Base-by-base conservation (phyloP, 352 stramenopile genomes). In the Lagenidium giganteum region DNA sequence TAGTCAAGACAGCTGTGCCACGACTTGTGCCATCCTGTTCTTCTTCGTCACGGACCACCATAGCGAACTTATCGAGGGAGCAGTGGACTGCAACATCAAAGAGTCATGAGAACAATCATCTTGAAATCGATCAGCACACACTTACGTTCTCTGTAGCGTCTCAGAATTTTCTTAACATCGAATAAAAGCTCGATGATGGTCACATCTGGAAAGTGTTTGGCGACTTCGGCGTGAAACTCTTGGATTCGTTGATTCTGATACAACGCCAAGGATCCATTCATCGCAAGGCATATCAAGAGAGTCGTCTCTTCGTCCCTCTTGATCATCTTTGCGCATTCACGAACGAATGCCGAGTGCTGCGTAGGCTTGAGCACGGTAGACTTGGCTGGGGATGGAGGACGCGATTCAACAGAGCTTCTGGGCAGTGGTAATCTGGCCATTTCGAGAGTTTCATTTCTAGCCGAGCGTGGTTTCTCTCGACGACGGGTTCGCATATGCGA, bases 311-410 rank as follows among this genome's bases (percentile, higher is more conserved):
- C 52, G 3, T 29, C 23, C 39, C 52, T 48, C 25, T 55, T 51
- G 34, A 55, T 45, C 39, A 61, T 50, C 23, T 32, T 22, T 4
- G 40, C 45, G 17, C 52, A 55, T 13, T 61, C 52, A 21, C 40
- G 52, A 17, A 61, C 52, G 26, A 61, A 61, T 18, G 50, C 52
- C 1, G 52, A 61, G 16, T 43, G 47, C 12, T 4, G 38, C n/a
- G n/a, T n/a, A n/a, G n/a, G n/a, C n/a, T n/a, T n/a, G n/a, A n/a
- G n/a, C n/a, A n/a, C n/a, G n/a, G n/a, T n/a, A n/a, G n/a, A n/a
- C n/a, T n/a, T n/a, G n/a, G n/a, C n/a, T n/a, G n/a, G n/a, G n/a
- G n/a, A n/a, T n/a, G n/a, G n/a, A n/a, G n/a, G n/a, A n/a, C n/a
- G n/a, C n/a, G n/a, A n/a, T n/a, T n/a, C n/a, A n/a, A n/a, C n/a